phyloP scores from a whole-genome alignment of 2,329 filamentous ascomycete species.

The Phaeophleospora eucalypticola region DNA sequence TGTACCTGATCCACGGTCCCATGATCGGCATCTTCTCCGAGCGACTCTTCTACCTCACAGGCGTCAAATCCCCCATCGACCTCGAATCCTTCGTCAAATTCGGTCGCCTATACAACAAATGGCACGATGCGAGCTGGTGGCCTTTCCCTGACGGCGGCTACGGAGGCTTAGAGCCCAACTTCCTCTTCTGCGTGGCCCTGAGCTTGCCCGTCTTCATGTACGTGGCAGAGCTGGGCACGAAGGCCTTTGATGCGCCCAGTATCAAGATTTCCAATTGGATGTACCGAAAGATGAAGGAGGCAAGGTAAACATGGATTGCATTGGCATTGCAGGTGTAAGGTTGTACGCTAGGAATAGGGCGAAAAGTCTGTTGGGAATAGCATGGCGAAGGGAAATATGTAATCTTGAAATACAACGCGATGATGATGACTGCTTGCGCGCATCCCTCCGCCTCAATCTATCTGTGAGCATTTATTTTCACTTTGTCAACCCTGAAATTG shows the following conservation, averaged over 20 bases:
- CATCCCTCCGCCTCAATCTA: no score
- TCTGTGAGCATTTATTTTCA: no score
- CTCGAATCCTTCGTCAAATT: constrained; percentile 17
- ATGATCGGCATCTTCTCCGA: constrained; percentile 90
- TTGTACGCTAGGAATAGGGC: no score
- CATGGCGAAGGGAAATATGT: no score
- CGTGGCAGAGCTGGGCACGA: constrained; percentile 25
- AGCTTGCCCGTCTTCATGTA: constrained; percentile 26
- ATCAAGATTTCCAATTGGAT: constrained; percentile 21
- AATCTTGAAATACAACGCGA: no score
- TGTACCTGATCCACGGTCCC: constrained; percentile 63
- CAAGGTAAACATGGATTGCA: constrained; percentile 8
- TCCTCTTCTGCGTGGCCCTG: constrained; percentile 22
- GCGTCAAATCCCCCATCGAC: constrained; percentile 20
- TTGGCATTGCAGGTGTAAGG: no score
- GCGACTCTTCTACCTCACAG: constrained; percentile 71
- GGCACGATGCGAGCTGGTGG: constrained; percentile 25
- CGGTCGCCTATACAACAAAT: constrained; percentile 18
- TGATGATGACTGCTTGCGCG: no score
- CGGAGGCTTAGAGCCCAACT: constrained; percentile 23
- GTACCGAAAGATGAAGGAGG: constrained; percentile 18
- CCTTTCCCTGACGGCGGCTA: constrained; percentile 23
- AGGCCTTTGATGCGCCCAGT: constrained; percentile 23
- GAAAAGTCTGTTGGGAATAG: no score
- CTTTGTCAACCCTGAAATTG: no score